Evolutionary conservation across 2,329 filamentous ascomycete species (phyloP).

Genomic region (Purpureocillium takamizusanense): DNA sequence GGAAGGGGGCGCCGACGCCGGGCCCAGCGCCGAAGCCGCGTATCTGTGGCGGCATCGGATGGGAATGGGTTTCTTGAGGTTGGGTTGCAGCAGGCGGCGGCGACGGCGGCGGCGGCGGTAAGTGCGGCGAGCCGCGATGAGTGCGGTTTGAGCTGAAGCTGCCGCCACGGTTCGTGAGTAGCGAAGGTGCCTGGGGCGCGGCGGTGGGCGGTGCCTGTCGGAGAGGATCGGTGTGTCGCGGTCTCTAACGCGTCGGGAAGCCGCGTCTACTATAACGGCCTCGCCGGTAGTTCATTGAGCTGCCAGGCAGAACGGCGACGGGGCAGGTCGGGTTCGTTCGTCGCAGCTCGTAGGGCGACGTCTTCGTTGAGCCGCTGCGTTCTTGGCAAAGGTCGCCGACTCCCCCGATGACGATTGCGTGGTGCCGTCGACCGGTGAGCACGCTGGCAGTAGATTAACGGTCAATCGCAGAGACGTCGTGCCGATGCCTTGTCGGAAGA

Average conservation of each 20-base stretch:
- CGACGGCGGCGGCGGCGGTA: too few species aligned
- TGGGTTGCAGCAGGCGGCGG: too few species aligned
- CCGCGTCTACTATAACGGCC: slow-evolving; percentile 7
- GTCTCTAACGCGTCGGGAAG: slow-evolving; percentile 20
- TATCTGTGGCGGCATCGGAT: slow-evolving; percentile 27
- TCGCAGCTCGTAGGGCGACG: too few species aligned
- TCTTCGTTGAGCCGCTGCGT: too few species aligned
- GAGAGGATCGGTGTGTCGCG: not conserved
- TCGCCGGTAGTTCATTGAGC: slow-evolving; percentile 11
- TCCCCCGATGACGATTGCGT: not conserved
- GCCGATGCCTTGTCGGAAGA: too few species aligned
- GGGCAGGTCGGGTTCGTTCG: too few species aligned
- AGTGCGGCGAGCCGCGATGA: too few species aligned
- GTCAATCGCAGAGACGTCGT: too few species aligned
- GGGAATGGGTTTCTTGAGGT: not conserved
- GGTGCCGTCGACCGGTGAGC: not conserved
- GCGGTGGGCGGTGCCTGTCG: not conserved
- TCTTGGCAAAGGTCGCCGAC: too few species aligned
- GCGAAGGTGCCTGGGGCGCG: not conserved
- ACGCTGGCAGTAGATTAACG: not conserved
- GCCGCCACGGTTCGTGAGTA: not conserved
- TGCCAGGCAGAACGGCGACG: not conserved
- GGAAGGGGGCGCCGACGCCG: slow-evolving; percentile 28
- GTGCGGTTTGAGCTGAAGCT: not conserved
- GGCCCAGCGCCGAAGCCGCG: slow-evolving; percentile 28